Evolutionary conservation across 345 rosid genomes (phyloP).

Genomic region (Clausena lansium): DNA sequence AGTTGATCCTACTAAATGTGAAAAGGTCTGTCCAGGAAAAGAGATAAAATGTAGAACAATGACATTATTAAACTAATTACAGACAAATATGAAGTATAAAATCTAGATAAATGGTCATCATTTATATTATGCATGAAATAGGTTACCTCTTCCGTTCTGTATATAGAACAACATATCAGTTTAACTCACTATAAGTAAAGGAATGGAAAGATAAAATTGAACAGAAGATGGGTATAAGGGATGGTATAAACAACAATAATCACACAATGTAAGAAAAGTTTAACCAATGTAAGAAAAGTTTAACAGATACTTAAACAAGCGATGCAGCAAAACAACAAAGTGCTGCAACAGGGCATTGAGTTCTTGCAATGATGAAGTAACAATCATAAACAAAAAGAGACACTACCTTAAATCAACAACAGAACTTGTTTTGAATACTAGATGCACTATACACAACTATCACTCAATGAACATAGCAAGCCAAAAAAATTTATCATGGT

Average conservation of each 20-base stretch:
- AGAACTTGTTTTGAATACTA: neutral
- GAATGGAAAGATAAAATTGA: constrained; percentile 66
- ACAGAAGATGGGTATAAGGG: neutral
- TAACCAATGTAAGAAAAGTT: too few species aligned
- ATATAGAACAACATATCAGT: neutral
- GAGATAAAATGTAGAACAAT: too few species aligned
- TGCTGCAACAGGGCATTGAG: neutral
- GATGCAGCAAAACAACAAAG: neutral
- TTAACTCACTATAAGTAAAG: constrained; percentile 84
- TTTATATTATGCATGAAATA: neutral
- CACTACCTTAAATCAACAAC: neutral
- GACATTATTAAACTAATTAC: too few species aligned
- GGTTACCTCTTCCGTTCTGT: neutral
- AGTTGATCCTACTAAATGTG: neutral
- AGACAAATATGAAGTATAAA: neutral
- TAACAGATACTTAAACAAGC: neutral
- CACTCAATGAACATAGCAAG: neutral
- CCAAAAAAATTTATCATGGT: neutral
- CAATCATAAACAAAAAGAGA: neutral
- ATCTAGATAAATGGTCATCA: neutral
- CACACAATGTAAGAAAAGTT: neutral
- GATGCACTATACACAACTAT: neutral
- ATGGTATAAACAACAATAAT: neutral
- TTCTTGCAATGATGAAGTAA: neutral
- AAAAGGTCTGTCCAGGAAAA: too few species aligned